phyloP scores from a whole-genome alignment of 2,329 filamentous ascomycete species.

The Venturia asperata region DNA sequence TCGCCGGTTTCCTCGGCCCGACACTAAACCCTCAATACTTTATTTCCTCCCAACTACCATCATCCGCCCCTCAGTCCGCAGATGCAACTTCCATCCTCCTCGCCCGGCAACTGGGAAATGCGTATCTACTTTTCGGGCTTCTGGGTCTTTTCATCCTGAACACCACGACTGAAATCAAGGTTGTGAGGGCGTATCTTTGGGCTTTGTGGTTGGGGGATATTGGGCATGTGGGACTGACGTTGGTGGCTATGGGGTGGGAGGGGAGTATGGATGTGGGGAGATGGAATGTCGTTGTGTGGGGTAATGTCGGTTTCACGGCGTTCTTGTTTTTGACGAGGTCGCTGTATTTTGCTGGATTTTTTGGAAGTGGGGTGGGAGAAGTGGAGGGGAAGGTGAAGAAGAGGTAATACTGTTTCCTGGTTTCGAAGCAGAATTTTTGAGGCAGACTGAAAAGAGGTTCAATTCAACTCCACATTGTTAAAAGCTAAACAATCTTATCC shows the following conservation, averaged over 20 bases:
- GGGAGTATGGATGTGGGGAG: conserved; percentile 45
- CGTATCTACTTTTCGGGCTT: conserved; percentile 59
- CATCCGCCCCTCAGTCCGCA: not conserved
- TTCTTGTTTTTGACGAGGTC: conserved; percentile 52
- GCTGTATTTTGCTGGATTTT: conserved; percentile 52
- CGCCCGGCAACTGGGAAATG: conserved; percentile 61
- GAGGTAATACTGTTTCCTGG: not conserved
- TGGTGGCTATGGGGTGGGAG: conserved; percentile 50
- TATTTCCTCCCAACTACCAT: conserved; percentile 22
- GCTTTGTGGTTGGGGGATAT: conserved; percentile 60
- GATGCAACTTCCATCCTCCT: conserved; percentile 40
- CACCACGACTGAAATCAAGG: conserved; percentile 56
- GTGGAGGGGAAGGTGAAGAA: not conserved
- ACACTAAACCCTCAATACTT: conserved; percentile 23
- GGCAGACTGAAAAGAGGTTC: no score
- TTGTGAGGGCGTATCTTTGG: conserved; percentile 60
- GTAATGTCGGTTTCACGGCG: conserved; percentile 61
- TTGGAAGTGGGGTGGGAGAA: conserved; percentile 28
- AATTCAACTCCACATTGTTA: no score
- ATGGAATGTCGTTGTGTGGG: conserved; percentile 69
- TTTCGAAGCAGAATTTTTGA: not conserved
- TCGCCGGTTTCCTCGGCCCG: conserved; percentile 23
- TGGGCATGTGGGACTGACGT: conserved; percentile 58
- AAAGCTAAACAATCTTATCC: no score
- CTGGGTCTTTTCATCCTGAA: conserved; percentile 58